These are phyloP conservation scores for Phytophthora meadii DNA, from an alignment of 352 stramenopile species.

Conservation along the genomic window DNA sequence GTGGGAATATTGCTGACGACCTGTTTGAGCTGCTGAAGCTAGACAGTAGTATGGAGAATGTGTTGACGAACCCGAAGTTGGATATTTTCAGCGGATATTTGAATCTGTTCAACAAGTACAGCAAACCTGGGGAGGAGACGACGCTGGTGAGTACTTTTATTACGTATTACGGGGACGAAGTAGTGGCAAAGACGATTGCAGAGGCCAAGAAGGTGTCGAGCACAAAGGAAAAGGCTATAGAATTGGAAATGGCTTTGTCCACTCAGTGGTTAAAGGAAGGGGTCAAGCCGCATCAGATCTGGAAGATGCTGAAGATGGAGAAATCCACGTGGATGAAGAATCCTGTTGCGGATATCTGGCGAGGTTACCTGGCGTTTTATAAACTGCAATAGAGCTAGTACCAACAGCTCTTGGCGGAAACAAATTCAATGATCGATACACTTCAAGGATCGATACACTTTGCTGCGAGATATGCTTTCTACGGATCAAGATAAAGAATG, in stretches of 20 bases:
- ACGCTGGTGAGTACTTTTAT: not conserved
- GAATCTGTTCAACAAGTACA: slow-evolving; percentile 3
- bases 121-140: not conserved
- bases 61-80: slow-evolving; percentile 3
- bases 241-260: slow-evolving; percentile 11
- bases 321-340: slow-evolving; percentile 5
- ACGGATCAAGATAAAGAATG: no score
- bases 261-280: slow-evolving; percentile 7
- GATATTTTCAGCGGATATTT: slow-evolving; percentile 1
- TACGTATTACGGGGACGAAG: slow-evolving; percentile 1
- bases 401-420: no score
- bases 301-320: slow-evolving; percentile 13
- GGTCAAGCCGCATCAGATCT: slow-evolving; percentile 1
- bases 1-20: not conserved
- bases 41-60: not conserved
- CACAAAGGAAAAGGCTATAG: not conserved
- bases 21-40: not conserved
- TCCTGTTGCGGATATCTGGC: slow-evolving; percentile 1
- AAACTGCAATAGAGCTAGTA: no score
- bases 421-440: no score
- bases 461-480: no score
- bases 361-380: no score
- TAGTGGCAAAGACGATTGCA: slow-evolving; percentile 8
- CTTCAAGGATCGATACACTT: no score
- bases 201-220: slow-evolving; percentile 3